Percentiles rank a stretch among this genome's conserved stretches.
These are phyloP conservation scores for Leccinum variabile DNA, from an alignment of 1,284 basidiomycete species.

Conservation along the genomic window DNA sequence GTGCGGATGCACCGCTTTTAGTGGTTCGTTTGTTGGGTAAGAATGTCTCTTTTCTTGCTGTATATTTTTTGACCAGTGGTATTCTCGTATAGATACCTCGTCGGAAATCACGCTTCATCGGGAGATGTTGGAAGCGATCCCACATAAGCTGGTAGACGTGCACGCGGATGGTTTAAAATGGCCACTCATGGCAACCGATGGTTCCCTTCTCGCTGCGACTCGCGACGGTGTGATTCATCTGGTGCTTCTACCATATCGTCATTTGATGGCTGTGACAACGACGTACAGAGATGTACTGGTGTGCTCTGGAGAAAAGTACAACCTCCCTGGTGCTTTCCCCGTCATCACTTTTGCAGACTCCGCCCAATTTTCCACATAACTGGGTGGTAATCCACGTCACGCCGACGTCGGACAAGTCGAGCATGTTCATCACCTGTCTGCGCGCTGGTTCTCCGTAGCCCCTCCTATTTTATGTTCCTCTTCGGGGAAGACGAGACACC, in stretches of 20 bases:
- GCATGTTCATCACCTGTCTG: too few relatives aligned
- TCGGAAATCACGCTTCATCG: slow-evolving; percentile 76
- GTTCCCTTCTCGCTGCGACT: slow-evolving; percentile 36
- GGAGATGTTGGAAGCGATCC: slow-evolving; percentile 74
- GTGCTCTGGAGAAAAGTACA: slow-evolving; percentile 42
- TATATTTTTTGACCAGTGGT: neutral
- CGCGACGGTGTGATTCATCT: slow-evolving; percentile 9
- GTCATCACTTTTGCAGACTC: slow-evolving; percentile 16
- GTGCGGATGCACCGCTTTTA: slow-evolving; percentile 48
- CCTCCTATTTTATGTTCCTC: slow-evolving; percentile 84
- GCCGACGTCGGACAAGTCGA: too few relatives aligned
- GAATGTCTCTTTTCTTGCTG: slow-evolving; percentile 16
- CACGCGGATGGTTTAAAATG: slow-evolving; percentile 64
- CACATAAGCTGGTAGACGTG: slow-evolving; percentile 56
- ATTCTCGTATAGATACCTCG: slow-evolving; percentile 51
- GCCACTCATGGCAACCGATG: slow-evolving; percentile 54
- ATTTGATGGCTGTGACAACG: slow-evolving; percentile 35
- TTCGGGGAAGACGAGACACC: slow-evolving; percentile 81
- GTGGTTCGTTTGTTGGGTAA: slow-evolving; percentile 70
- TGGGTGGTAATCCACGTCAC: slow-evolving; percentile 90
- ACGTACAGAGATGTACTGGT: slow-evolving; percentile 33
- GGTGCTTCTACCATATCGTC: slow-evolving; percentile 20
- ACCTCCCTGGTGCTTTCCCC: slow-evolving; percentile 23
- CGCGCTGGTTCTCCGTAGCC: slow-evolving; percentile 49
- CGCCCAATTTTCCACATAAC: slow-evolving; percentile 60